Conservation (phyloP, 305 asterid genomes). For the Rubia peregrina region DNA sequence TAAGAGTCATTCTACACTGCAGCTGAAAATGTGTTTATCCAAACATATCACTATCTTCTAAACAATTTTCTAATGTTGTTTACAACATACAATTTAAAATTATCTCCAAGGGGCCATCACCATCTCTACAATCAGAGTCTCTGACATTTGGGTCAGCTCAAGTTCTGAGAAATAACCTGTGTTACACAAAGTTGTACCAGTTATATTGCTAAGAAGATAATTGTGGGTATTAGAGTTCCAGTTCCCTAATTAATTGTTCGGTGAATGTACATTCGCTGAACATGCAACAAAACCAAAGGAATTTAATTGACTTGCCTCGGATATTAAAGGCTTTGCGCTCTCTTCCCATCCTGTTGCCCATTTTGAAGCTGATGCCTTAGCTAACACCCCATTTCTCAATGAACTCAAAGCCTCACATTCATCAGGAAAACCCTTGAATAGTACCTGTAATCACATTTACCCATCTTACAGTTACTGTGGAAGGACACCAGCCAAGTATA, state of each 20-base stretch:
- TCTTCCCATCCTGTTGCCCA: constrained; percentile 90
- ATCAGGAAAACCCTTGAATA: constrained; percentile 78
- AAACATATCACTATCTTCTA: background rate
- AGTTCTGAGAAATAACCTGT: constrained; percentile 23
- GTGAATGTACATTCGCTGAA: background rate
- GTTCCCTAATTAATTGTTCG: background rate
- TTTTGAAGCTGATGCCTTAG: constrained; percentile 50
- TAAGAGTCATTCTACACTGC: background rate
- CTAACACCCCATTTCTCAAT: constrained; percentile 60
- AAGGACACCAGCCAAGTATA: background rate
- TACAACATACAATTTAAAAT: background rate
- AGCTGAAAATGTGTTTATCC: background rate
- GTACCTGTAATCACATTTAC: constrained; percentile 41
- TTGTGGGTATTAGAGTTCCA: background rate
- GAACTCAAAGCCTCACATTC: constrained; percentile 49
- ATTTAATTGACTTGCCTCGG: constrained; percentile 34
- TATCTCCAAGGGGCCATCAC: background rate
- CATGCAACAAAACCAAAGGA: background rate
- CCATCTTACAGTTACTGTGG: background rate
- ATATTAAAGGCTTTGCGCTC: constrained; percentile 64
- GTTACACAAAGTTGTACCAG: constrained; percentile 6
- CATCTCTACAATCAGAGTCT: background rate
- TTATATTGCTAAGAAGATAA: too few species aligned
- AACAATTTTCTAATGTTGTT: background rate
- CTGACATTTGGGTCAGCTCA: constrained; percentile 11